Conservation (phyloP, 225 moss, liverwort and hornwort species). For the Antitrichia curtipendula region DNA sequence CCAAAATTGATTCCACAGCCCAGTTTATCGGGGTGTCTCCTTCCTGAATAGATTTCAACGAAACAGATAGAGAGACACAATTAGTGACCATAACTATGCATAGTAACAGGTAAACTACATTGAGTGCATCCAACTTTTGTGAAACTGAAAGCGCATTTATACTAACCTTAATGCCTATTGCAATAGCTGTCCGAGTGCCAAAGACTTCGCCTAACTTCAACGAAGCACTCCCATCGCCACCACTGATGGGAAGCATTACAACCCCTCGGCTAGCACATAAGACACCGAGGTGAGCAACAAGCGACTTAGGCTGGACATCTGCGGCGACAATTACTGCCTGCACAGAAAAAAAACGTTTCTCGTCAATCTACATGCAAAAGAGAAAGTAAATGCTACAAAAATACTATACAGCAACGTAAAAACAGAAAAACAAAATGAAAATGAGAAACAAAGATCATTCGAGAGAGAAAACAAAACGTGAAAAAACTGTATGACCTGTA, state of each 20-base stretch:
- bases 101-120: neutral
- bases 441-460: neutral
- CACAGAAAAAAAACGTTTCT: neutral
- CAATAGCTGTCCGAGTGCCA: conserved; percentile 56
- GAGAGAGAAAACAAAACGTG: neutral
- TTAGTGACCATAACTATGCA: neutral
- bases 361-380: neutral
- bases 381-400: neutral
- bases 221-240: conserved; percentile 52
- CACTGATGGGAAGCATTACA: conserved; percentile 36
- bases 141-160: neutral
- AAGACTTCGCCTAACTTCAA: conserved; percentile 53
- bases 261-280: conserved; percentile 62
- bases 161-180: conserved; percentile 63
- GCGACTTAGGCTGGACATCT: conserved; percentile 51
- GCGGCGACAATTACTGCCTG: conserved; percentile 62
- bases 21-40: conserved; percentile 46
- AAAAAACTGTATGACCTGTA: conserved; percentile 15
- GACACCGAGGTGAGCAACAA: conserved; percentile 40
- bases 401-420: neutral
- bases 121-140: neutral
- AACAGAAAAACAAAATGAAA: neutral
- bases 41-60: conserved; percentile 4
- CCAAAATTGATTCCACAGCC: conserved; percentile 34
- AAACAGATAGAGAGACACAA: neutral